Base-by-base conservation (phyloP, 2,329 filamentous ascomycete species). In the Xylariomycetidae sp. region DNA sequence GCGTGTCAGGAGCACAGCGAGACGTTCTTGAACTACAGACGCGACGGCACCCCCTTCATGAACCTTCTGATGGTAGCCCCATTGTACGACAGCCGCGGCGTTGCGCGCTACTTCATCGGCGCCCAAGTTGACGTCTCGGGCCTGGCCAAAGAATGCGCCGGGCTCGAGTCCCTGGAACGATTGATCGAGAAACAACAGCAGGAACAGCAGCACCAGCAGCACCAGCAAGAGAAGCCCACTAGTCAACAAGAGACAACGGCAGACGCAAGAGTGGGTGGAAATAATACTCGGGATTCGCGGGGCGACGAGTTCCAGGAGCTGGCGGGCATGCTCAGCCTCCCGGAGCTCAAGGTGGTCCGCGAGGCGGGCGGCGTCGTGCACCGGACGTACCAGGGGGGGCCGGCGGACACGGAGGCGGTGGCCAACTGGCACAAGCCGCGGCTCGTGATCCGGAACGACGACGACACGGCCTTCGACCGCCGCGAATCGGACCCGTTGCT, bases 11-110 rank as follows among this genome's bases (percentile, higher is more conserved):
- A 88, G 48, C 76, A 82, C 43, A 83, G 72, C 34, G 85, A 89
- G 48, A 76, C 85, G 0, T 78, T 89, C 35, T 61, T 89, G 23
- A 89, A 89, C 55, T 89, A 85, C 49, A 74, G 82, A 19, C 75
- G 82, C n/a, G 83, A 88, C 46, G 83, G 83, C 0, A 83, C 80
- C 1, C 81, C 82, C 0, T 88, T 88, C 50, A 81, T 88, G 71
- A 88, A 88, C 41, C 66, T 88, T 3, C 66, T 87, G 16, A 85
- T 85, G 77, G 72, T 77, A n/a, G 78, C 82, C 2, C 83, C 82
- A 0, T 62, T 88, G 0, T 74, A 79, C 43, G 83, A 88, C 49
- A 82, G 74, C 27, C 70, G 74, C 13, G 83, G 83, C 3, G 66
- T 67, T 0, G 69, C 84, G 2, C 71, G 82, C 17, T 88, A 87